Evolutionary conservation across 495 filamentous ascomycete species (phyloP), one percentile per base, ranked within the genome.

Genomic region (Penicillium roqueforti): DNA sequence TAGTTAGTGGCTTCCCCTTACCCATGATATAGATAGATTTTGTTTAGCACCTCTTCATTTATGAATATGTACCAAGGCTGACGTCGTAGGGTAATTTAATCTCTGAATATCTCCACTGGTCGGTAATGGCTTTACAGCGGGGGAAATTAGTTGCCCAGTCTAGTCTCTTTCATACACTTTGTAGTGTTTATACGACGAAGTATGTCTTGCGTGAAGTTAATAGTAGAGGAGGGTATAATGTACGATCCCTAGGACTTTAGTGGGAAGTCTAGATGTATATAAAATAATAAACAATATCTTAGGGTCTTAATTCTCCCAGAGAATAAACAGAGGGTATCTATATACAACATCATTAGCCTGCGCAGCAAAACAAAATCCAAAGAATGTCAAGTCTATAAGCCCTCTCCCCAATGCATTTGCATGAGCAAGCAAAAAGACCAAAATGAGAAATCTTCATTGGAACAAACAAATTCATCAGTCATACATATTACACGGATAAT

Each of bases 301-400:
- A 47, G 8, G 13, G 1, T 32, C 11, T 20, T n/a, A 22, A 39
- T 41, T 25, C 25, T 42, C 44, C 34, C 8, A 29, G 38, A 49
- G 1, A 55, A 51, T 42, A 20, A 51, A 50, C 37, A 38, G 22
- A 57, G 49, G 49, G 55, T 53, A 57, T 57, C 36, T 57, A 57
- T 57, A 47, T 43, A 54, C 48, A 14, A 36, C 44, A 18, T 23
- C 22, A 39, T 10, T 40, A 45, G 37, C 26, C 26, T 42, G 18
- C 20, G 14, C 11, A 32, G 38, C 16, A 45, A 22, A 56, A 23
- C 18, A 29, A 32, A 41, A 48, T 2, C 10, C 34, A n/a, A 38
- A 25, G 39, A 40, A 55, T 31, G 32, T 26, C 18, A 46, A 47
- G 26, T 31, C 18, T 48, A 54, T 4, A 46, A 18, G 6, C 14